Base-by-base conservation (phyloP, 1,284 basidiomycete genomes). In the Ganoderma sp. region DNA sequence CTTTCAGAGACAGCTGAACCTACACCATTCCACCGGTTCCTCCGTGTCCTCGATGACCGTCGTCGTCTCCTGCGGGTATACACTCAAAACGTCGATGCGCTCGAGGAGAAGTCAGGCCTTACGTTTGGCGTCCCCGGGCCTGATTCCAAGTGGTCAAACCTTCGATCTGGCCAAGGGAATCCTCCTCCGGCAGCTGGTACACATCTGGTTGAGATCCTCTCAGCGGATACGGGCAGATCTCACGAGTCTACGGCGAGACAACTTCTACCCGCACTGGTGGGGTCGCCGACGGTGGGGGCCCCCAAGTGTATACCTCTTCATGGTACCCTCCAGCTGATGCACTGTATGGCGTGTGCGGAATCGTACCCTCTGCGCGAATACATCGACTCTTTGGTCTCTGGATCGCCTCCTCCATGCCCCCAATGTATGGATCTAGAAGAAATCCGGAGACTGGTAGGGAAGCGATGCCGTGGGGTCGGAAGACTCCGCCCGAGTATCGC, bases 71-170 rank as follows among this genome's bases (percentile, higher is more conserved):
- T 96, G 54, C 87, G 96, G 37, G 94, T 96, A 4, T 98, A 98
- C 79, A 97, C 96, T 0, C 96, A 98, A 82, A 97, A 97, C 80
- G 97, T 98, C 70, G 96, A 98, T 77, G 91, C 90, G 19, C 88
- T 98, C 62, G 96, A 98, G 25, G 25, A 28, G 25, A 28, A 28
- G 25, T 28, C 25, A 28, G 25, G 25, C 25, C 25, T 28, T 28
- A 88, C 88, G 0, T 93, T 92, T 73, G 92, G 92, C 32, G 84
- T 94, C 17, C 91, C 91, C 17, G 85, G 85, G 61, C 86, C 86
- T 67, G 86, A 88, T 70, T 81, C 81, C 68, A 86, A 82, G 72
- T 84, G 87, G 32, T 79, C 73, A 61, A 88, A 85, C 72, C 78
- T 83, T 28, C 83, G 86, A 59, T 79, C 82, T 28, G 25, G 25